phyloP scores from a whole-genome alignment of 495 filamentous ascomycete genomes.

The Talaromyces adpressus region DNA sequence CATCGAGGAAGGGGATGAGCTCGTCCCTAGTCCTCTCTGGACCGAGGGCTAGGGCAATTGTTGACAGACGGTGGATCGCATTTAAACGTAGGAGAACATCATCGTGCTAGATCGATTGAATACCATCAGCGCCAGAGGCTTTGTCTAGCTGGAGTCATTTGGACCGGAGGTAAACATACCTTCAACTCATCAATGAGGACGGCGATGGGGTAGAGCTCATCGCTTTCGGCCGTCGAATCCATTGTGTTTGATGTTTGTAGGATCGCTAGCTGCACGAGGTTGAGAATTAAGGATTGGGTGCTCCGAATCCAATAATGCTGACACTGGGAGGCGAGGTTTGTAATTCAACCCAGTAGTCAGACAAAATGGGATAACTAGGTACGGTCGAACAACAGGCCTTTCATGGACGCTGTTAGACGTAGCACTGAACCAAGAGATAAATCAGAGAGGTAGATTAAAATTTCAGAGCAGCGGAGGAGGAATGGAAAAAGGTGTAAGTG shows the following conservation, averaged over 20 bases:
- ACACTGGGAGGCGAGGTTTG: slow-evolving; percentile 7
- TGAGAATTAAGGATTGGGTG: slow-evolving; percentile 4
- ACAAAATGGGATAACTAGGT: slow-evolving; percentile 3
- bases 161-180: slow-evolving; percentile 41
- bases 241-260: slow-evolving; percentile 38
- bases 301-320: slow-evolving; percentile 24
- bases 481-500: background rate
- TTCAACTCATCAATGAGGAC: slow-evolving; percentile 99
- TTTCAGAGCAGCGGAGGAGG: background rate
- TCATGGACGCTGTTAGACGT: slow-evolving; percentile 9
- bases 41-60: slow-evolving; percentile 92
- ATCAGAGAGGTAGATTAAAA: background rate
- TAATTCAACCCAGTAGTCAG: slow-evolving; percentile 9
- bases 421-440: background rate
- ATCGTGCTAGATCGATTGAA: slow-evolving; percentile 61
- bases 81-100: slow-evolving; percentile 96
- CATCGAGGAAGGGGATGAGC: slow-evolving; percentile 96
- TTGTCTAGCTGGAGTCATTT: background rate
- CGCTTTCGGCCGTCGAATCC: slow-evolving; percentile 70
- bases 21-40: slow-evolving; percentile 94
- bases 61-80: slow-evolving; percentile 95
- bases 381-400: slow-evolving; percentile 1
- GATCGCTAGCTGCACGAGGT: background rate
- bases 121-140: background rate
- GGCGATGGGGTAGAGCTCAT: slow-evolving; percentile 98